Evolutionary conservation across 2,329 filamentous ascomycete genomes (phyloP), one percentile per base, ranked within the genome.

Genomic region (Alternaria sp.): DNA sequence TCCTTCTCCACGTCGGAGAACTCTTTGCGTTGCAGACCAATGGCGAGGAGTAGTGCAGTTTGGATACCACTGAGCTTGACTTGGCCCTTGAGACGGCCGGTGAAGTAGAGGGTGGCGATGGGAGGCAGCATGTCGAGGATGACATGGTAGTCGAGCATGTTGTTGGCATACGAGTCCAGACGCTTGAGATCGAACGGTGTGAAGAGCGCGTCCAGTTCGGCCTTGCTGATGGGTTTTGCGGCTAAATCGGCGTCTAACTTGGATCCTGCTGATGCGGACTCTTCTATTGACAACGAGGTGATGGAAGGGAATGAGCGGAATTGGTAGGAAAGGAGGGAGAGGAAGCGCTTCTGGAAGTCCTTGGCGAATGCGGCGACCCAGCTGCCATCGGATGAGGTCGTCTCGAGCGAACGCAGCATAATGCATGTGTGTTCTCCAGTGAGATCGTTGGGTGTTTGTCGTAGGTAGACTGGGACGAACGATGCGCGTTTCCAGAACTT

Each of bases 341-440:
- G 84, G 84, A 98, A 98, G n/a, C 96, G 90, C 67, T 89, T 90
- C 76, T 98, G 94, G 86, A 98, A 99, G 79, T 99, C 96, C 65
- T 91, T 88, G 5, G 95, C 88, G 76, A 96, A 99, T 3, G 93
- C 93, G 15, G 92, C 93, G 0, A 98, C 89, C 96, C 96, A 98
- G 73, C 88, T 89, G 70, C 97, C 93, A 45, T 89, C 79, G 1
- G 76, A 75, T 26, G 81, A 78, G 25, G 83, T 82, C 1, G 81
- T 81, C 54, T 84, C 80, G 3, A 99, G 85, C 2, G 93, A 91
- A 61, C 93, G 89, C 52, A 99, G 86, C 96, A 99, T 99, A 26
- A 99, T 95, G 77, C 93, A 97, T 0, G 96, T 97, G 79, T 99
- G 96, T 81, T 99, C 96, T 59, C 96, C 96, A 0, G 96, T 99